Percentiles rank a stretch among this genome's conserved stretches.
phyloP scores from a whole-genome alignment of 495 filamentous ascomycete species.

The Penicillium coffeae region DNA sequence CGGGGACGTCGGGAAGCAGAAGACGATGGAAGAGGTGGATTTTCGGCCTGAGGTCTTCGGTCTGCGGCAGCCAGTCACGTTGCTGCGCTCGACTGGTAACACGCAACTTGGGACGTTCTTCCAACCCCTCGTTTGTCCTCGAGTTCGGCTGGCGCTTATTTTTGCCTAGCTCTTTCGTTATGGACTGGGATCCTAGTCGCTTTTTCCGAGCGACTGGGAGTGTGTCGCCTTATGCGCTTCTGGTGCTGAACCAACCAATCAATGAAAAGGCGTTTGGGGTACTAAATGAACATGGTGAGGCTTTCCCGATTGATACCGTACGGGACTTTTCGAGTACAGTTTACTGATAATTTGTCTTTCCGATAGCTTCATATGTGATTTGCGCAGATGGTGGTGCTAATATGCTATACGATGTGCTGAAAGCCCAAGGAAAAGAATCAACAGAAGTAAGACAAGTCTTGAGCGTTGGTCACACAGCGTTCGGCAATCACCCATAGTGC shows the following conservation, averaged over 20 bases:
- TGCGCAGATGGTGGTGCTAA: constrained; percentile 95
- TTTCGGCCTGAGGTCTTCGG: constrained; percentile 27
- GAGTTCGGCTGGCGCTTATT: background rate
- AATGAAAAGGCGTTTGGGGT: constrained; percentile 43
- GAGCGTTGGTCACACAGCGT: background rate
- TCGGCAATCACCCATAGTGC: background rate
- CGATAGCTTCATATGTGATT: constrained; percentile 54
- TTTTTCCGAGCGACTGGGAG: constrained; percentile 39
- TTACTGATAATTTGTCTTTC: background rate
- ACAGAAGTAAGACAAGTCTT: constrained; percentile 33
- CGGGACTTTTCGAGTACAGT: too few relatives aligned
- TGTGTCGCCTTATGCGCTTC: constrained; percentile 51
- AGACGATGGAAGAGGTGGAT: constrained; percentile 24
- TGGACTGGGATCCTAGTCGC: constrained; percentile 52
- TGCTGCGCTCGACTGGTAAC: constrained; percentile 9
- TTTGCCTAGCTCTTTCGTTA: constrained; percentile 3
- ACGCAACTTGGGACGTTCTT: constrained; percentile 2
- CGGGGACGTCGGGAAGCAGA: constrained; percentile 16
- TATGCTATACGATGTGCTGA: constrained; percentile 57
- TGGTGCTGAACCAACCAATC: constrained; percentile 72
- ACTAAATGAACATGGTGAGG: constrained; percentile 57
- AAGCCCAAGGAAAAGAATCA: constrained; percentile 25
- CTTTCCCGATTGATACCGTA: background rate
- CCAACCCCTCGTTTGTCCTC: background rate
- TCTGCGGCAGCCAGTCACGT: constrained; percentile 23